phyloP scores from a whole-genome alignment of 2,329 filamentous ascomycete genomes.

The Penicillium crustosum region DNA sequence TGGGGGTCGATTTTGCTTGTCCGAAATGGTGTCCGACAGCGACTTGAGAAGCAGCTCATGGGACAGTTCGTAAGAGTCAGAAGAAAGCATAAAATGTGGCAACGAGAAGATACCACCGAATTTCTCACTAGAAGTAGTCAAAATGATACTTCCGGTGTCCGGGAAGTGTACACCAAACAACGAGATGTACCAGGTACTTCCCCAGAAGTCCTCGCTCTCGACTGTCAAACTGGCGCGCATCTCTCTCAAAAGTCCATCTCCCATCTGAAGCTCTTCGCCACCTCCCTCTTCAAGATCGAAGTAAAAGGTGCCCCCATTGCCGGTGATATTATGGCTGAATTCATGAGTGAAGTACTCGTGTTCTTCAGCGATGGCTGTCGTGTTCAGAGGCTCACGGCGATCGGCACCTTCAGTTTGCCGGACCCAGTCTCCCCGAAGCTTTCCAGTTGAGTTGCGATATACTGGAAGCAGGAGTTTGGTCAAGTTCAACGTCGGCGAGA shows the following conservation, averaged over 20 bases:
- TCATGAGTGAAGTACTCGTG: slow-evolving; percentile 65
- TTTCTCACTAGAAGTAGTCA: slow-evolving; percentile 91
- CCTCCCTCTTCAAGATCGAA: slow-evolving; percentile 64
- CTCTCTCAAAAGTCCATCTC: slow-evolving; percentile 60
- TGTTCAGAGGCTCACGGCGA: slow-evolving; percentile 56
- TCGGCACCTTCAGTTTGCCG: slow-evolving; percentile 54
- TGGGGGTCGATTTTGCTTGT: slow-evolving; percentile 60
- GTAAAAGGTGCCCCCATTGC: slow-evolving; percentile 65
- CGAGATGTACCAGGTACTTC: slow-evolving; percentile 75
- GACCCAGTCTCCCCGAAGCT: slow-evolving; percentile 73
- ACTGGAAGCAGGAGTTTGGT: slow-evolving; percentile 51
- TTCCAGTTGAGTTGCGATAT: slow-evolving; percentile 79
- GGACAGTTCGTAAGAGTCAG: slow-evolving; percentile 56
- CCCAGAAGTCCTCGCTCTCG: slow-evolving; percentile 67
- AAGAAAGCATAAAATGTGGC: slow-evolving; percentile 72
- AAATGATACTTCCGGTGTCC: slow-evolving; percentile 71
- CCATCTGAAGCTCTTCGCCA: slow-evolving; percentile 39
- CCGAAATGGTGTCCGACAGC: slow-evolving; percentile 62
- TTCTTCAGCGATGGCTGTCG: slow-evolving; percentile 63
- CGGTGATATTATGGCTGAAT: slow-evolving; percentile 81
- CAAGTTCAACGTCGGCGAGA: slow-evolving; percentile 34
- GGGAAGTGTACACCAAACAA: slow-evolving; percentile 86
- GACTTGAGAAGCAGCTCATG: slow-evolving; percentile 70
- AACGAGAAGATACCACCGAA: slow-evolving; percentile 88
- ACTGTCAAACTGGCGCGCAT: slow-evolving; percentile 69